These are phyloP conservation scores for Basipetospora chlamydospora DNA, from an alignment of 2,329 filamentous ascomycete genomes.

Conservation along the genomic window DNA sequence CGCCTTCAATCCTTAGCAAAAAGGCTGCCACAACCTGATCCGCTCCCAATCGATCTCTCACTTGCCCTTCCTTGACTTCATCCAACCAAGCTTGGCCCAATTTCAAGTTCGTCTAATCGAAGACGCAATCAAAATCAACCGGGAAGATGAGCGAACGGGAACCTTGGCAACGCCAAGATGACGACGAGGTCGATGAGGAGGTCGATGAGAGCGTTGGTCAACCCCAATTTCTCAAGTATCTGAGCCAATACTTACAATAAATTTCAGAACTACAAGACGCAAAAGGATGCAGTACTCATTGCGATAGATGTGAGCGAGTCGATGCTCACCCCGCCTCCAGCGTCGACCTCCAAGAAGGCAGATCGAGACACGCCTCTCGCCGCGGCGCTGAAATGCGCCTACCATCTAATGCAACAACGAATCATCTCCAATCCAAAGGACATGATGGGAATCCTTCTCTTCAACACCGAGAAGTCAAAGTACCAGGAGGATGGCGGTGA, in stretches of 20 bases:
- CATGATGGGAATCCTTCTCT: constrained; percentile 91
- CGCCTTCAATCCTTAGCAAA: no score
- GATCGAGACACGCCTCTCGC: constrained; percentile 64
- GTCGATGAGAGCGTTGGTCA: constrained; percentile 46
- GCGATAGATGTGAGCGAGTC: constrained; percentile 83
- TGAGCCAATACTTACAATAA: constrained; percentile 1
- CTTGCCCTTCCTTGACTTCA: no score
- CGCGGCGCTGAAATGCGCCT: constrained; percentile 85
- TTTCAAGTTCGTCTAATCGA: no score
- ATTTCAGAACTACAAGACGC: constrained; percentile 68
- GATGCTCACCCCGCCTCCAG: constrained; percentile 60
- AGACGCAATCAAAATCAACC: no score
- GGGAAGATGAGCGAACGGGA: constrained; percentile 2
- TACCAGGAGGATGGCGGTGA: constrained; percentile 55
- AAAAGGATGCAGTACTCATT: constrained; percentile 97
- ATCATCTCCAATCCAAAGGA: constrained; percentile 95
- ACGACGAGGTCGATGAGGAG: constrained; percentile 46
- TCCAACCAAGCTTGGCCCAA: no score
- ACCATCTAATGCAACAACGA: constrained; percentile 91
- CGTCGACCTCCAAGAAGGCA: constrained; percentile 56
- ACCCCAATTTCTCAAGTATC: no score
- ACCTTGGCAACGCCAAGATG: constrained; percentile 9
- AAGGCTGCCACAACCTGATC: no score
- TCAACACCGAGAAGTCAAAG: constrained; percentile 74
- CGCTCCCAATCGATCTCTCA: no score